Conservation (phyloP, 164 flowering plant species). For the Tinospora cordifolia region DNA sequence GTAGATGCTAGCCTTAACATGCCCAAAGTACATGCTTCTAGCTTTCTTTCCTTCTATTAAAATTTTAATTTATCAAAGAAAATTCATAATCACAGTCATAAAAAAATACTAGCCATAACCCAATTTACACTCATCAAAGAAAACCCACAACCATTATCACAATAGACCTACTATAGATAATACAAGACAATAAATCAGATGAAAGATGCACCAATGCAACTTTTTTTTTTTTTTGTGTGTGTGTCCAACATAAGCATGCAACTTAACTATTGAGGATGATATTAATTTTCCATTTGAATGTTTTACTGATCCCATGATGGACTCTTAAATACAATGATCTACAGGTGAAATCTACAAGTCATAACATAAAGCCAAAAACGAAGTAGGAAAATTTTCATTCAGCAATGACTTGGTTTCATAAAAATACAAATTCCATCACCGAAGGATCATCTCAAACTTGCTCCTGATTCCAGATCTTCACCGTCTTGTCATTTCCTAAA, state of each 20-base stretch:
- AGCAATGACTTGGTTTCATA: constrained; percentile 3
- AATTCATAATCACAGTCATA: too few species aligned
- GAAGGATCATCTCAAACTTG: constrained; percentile 17
- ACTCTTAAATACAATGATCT: constrained; percentile 5
- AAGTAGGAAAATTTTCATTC: constrained; percentile 8
- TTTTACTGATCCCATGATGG: not conserved
- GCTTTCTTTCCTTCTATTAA: not conserved
- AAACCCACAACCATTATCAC: not conserved
- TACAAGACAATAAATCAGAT: not conserved
- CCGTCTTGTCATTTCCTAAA: constrained; percentile 62
- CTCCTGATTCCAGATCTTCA: constrained; percentile 72
- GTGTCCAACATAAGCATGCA: not conserved
- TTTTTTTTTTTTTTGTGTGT: too few species aligned
- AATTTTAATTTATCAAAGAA: too few species aligned
- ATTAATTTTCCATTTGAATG: not conserved
- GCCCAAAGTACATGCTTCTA: not conserved
- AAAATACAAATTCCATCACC: constrained; percentile 8
- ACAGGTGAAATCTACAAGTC: not conserved
- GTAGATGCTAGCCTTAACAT: not conserved
- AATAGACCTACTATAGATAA: not conserved
- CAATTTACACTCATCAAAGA: too few species aligned
- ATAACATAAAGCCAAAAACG: constrained; percentile 1
- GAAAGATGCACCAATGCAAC: not conserved
- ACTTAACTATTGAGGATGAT: not conserved
- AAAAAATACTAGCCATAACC: too few species aligned